Evolutionary conservation across 768 basidiomycete species (phyloP).

Genomic region (Omphalotus guepiniiformis): DNA sequence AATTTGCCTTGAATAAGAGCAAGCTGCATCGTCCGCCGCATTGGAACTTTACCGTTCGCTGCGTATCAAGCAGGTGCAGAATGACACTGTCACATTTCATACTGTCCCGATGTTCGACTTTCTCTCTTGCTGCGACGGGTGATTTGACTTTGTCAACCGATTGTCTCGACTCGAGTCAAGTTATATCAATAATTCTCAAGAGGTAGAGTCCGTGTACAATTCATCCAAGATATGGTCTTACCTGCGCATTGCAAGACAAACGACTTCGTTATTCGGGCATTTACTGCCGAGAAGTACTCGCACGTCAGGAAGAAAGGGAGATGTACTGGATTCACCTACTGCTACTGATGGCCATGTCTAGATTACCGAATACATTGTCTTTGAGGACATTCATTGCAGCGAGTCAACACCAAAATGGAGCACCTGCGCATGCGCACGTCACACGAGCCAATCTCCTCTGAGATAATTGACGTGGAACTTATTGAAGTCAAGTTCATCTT

Average conservation of each 20-base stretch:
- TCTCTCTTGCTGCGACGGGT: conserved; percentile 71
- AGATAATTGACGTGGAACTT: conserved; percentile 77
- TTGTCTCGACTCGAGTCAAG: conserved; percentile 75
- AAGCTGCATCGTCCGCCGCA: conserved; percentile 65
- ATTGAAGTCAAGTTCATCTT: conserved; percentile 83
- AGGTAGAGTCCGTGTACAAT: conserved; percentile 36
- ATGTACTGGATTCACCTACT: conserved; percentile 3
- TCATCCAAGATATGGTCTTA: conserved; percentile 5
- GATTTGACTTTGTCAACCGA: conserved; percentile 75
- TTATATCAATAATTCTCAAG: conserved; percentile 78
- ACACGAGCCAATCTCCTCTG: conserved; percentile 66
- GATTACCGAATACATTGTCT: conserved; percentile 81
- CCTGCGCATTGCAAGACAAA: conserved; percentile 61
- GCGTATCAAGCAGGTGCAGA: conserved; percentile 81
- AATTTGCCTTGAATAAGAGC: conserved; percentile 68
- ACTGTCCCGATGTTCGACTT: conserved; percentile 72
- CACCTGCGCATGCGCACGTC: conserved; percentile 79
- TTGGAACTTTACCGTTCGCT: conserved; percentile 76
- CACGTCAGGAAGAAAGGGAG: too few species aligned
- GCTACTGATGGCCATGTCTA: too few species aligned
- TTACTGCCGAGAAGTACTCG: conserved; percentile 77
- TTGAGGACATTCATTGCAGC: conserved; percentile 82
- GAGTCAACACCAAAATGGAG: conserved; percentile 79
- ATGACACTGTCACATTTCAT: conserved; percentile 86
- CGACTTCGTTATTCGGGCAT: conserved; percentile 77